Percentiles rank a stretch among this genome's conserved stretches.
These are phyloP conservation scores for Chaetomiaceae sp. DNA, from an alignment of 2,329 filamentous ascomycete genomes.

Conservation along the genomic window DNA sequence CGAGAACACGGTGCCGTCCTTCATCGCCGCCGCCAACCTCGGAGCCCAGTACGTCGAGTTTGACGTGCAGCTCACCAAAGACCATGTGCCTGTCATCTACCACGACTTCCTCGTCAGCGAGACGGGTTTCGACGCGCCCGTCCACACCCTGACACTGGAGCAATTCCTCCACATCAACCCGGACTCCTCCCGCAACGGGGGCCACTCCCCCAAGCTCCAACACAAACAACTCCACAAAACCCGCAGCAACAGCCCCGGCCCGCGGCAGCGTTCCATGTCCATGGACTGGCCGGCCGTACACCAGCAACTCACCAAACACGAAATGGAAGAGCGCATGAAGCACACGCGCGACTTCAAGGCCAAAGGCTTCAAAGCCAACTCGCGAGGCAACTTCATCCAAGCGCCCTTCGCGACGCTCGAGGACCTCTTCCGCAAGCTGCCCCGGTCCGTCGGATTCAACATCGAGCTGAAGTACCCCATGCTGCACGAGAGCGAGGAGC, in stretches of 20 bases:
- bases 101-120: conserved; percentile 98
- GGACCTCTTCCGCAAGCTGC: conserved; percentile 83
- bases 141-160: conserved; percentile 90
- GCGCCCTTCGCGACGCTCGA: conserved; percentile 93
- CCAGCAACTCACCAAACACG: conserved; percentile 31
- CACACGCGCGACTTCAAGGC: conserved; percentile 92
- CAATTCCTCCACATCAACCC: conserved; percentile 88
- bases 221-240: conserved; percentile 30
- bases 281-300: conserved; percentile 40
- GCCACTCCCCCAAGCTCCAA: conserved; percentile 22
- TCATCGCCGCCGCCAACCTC: conserved; percentile 91
- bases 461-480: conserved; percentile 99
- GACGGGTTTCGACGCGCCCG: conserved; percentile 92
- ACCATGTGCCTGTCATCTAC: conserved; percentile 96
- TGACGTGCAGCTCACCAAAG: conserved; percentile 97
- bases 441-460: conserved; percentile 85
- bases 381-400: conserved; percentile 89
- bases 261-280: conserved; percentile 50
- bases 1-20: conserved; percentile 93
- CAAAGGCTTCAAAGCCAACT: conserved; percentile 95
- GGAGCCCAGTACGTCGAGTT: conserved; percentile 73
- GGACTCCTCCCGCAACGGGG: conserved; percentile 40
- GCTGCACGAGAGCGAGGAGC: conserved; percentile 90
- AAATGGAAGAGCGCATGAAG: conserved; percentile 81
- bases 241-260: conserved; percentile 30